Evolutionary conservation across 2,329 filamentous ascomycete species (phyloP), one percentile per base, ranked within the genome.

Genomic region (Keithomyces neogunnii): DNA sequence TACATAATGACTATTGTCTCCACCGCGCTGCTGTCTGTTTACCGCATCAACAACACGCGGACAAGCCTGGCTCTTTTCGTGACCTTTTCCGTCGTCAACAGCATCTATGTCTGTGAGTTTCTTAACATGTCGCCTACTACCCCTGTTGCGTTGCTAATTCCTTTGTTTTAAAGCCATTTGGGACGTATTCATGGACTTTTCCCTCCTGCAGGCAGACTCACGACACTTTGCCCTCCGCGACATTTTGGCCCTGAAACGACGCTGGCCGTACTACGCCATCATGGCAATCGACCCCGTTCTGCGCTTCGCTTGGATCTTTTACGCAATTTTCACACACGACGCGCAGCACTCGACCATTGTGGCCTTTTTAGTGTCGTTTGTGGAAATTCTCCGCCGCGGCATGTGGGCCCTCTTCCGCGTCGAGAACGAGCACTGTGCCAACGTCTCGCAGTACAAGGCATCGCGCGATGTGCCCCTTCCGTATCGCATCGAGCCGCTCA

Each of bases 131-230:
- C 5, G 19, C 19, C 19, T 19, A 19, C 19, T 19, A 19, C 19
- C 19, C 19, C 19, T 19, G 19, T 19, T 19, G 19, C 19, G 19
- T 19, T 19, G 19, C 19, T 19, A 19, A 19, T 19, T 19, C 19
- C 19, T 19, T 19, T 19, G 1, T 19, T 19, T 19, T 19, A 19
- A 50, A 84, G 82, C 85, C 8, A 78, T 96, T 42, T 99, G 93
- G 93, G 93, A 99, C 64, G 72, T 99, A 2, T 83, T 89, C 57
- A 96, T 97, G 88, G 93, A 99, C 67, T 97, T 93, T 78, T 93
- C 87, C 53, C 76, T 96, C n/a, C 78, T 92, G 3, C 90, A 96
- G 60, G 77, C 86, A 0, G 81, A 85, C 51, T 81, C 88, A 0
- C 78, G 80, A 9, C 74, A 87, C 57, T 78, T 73, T 2, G 76